Conservation (phyloP, 2,329 filamentous ascomycete species). For the Geoglossum cookeanum region DNA sequence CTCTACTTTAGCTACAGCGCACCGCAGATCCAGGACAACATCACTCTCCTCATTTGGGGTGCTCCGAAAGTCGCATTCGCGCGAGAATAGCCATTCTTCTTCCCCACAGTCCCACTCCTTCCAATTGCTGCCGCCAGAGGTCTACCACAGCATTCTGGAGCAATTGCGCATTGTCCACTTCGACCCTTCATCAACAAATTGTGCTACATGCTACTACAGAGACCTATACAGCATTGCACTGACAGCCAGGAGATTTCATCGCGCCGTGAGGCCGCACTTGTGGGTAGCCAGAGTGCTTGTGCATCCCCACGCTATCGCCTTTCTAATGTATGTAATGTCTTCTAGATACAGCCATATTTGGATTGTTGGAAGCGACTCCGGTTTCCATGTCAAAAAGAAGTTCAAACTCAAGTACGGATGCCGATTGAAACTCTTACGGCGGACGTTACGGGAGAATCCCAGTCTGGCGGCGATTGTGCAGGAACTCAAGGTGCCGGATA, state of each 20-base stretch:
- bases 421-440: constrained; percentile 33
- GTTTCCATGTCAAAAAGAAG: constrained; percentile 24
- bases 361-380: constrained; percentile 28
- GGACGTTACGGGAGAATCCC: constrained; percentile 32
- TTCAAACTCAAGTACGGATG: constrained; percentile 29
- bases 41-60: background rate
- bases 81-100: background rate
- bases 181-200: constrained; percentile 19
- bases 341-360: constrained; percentile 30
- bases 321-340: background rate
- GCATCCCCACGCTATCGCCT: background rate
- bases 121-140: constrained; percentile 30
- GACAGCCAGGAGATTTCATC: constrained; percentile 37
- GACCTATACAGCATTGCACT: constrained; percentile 34
- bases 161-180: constrained; percentile 29
- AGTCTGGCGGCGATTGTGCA: constrained; percentile 31
- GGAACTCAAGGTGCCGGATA: constrained; percentile 32
- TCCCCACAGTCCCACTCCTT: constrained; percentile 12
- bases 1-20: background rate
- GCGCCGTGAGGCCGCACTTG: constrained; percentile 29
- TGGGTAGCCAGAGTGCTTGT: constrained; percentile 18
- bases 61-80: background rate
- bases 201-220: constrained; percentile 33
- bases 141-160: constrained; percentile 34
- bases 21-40: background rate